Conservation (phyloP, 345 rosid species). For the Linum trigynum region DNA sequence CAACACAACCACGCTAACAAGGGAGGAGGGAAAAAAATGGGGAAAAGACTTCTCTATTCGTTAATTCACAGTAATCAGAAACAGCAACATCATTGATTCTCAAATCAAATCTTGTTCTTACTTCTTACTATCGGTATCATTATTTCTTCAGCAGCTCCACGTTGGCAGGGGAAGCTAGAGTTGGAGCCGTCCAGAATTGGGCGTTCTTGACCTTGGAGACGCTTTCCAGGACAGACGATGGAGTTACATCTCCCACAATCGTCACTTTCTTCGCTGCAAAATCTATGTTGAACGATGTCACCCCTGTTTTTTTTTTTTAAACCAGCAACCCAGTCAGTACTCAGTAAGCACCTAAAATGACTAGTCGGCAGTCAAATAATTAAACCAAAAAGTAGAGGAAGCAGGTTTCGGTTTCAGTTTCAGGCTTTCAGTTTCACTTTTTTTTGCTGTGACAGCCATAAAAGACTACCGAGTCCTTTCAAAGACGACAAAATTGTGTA, state of each 20-base stretch:
- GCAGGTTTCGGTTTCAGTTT: background rate
- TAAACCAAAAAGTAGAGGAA: background rate
- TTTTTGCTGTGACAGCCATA: background rate
- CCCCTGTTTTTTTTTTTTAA: slow-evolving; percentile 39
- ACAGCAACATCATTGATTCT: background rate
- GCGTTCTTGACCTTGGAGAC: slow-evolving; percentile 87
- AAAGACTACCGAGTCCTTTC: background rate
- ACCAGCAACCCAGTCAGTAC: background rate
- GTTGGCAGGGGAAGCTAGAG: slow-evolving; percentile 15
- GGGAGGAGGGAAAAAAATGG: too few relatives aligned
- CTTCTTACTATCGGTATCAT: background rate
- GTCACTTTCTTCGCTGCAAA: slow-evolving; percentile 88
- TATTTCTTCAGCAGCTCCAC: slow-evolving; percentile 11
- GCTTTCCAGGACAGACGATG: slow-evolving; percentile 58
- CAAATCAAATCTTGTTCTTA: background rate
- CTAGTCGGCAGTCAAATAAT: background rate
- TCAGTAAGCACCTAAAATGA: background rate
- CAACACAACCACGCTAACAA: too few relatives aligned
- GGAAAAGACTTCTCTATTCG: too few relatives aligned
- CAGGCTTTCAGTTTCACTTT: background rate
- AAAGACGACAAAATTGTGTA: background rate
- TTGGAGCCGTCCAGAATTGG: slow-evolving; percentile 54
- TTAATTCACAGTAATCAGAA: background rate
- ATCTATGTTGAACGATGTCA: slow-evolving; percentile 77
- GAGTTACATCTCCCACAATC: slow-evolving; percentile 67